Percentiles rank a stretch among this genome's conserved stretches.
These are phyloP conservation scores for Bacterosira constricta DNA, from an alignment of 108 stramenopile genomes.

Conservation along the genomic window DNA sequence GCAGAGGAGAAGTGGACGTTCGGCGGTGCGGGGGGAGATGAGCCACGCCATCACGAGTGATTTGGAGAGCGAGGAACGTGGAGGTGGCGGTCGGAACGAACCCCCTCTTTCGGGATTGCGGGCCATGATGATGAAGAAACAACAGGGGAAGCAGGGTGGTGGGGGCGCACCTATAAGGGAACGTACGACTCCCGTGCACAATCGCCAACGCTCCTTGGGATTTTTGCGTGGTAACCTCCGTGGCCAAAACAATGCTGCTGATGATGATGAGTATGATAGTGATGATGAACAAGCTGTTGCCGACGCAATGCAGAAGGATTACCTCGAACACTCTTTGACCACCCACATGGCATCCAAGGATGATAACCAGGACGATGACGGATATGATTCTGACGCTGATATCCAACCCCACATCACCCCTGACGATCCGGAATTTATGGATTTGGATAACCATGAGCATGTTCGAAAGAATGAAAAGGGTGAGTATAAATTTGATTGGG, in stretches of 20 bases:
- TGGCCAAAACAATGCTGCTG: not conserved
- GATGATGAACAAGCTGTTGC: slow-evolving; percentile 10
- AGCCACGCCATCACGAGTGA: slow-evolving; percentile 11
- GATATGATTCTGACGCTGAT: slow-evolving; percentile 50
- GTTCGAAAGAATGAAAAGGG: slow-evolving; percentile 30
- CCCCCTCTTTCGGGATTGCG: slow-evolving; percentile 13
- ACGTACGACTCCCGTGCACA: not conserved
- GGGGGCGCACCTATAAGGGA: slow-evolving; percentile 6
- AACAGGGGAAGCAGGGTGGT: not conserved
- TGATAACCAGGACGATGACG: slow-evolving; percentile 45
- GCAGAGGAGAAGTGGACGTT: slow-evolving; percentile 25
- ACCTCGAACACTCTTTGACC: not conserved
- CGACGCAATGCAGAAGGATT: slow-evolving; percentile 5
- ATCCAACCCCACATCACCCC: slow-evolving; percentile 24
- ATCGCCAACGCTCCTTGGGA: not conserved
- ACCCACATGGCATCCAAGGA: slow-evolving; percentile 18
- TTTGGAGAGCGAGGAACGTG: slow-evolving; percentile 16
- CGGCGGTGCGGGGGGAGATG: slow-evolving; percentile 20
- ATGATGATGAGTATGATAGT: slow-evolving; percentile 13
- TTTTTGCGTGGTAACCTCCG: not conserved
- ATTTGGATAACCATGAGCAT: slow-evolving; percentile 49
- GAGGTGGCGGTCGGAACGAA: slow-evolving; percentile 10
- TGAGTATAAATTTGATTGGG: slow-evolving; percentile 33
- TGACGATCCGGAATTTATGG: slow-evolving; percentile 44
- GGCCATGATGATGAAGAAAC: not conserved